Base-by-base conservation (phyloP, 129 eudicot genomes). In the Helianthus tuberosus region DNA sequence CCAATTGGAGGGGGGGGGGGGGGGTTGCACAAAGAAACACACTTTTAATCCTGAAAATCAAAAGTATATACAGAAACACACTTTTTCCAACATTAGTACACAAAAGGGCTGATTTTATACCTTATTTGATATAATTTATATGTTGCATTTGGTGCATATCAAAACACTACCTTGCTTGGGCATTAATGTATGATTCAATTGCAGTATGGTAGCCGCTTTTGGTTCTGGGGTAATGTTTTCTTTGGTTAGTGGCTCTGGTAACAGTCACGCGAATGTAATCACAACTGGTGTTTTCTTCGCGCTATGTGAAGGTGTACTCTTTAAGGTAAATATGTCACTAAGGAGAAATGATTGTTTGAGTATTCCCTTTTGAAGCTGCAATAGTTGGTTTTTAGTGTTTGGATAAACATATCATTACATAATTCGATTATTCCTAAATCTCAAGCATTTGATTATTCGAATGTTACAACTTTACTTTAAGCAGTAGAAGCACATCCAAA, bases 191-290 rank as follows among this genome's bases (percentile, higher is more conserved):
- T 39, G 0, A 38, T 39, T 80, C 27, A 0, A 10, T 38, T 84
- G 81, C 84, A 93, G 98, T 75, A 88, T 94, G 98, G 89, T 79
- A 61, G 97, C 98, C 14, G 97, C 97, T 75, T 94, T 94, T 69
- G 98, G 98, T 69, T 94, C 97, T 10, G 98, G 98, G 43, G 89
- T 85, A 20, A 73, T 88, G 96, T 88, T 88, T 83, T 81, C 98
- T 23, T 80, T 94, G 83, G 98, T 94, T 49, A 94, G 96, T 57
- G 98, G 96, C 71, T 72, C 85, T 87, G 96, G 93, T 61, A 88
- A 82, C 93, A 8, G 53, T 79, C 86, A 32, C 38, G 73, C 83
- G 9, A 94, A 86, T 79, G 91, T 84, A 27, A 71, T 88, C 57
- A 80, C 97, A 15, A 83, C 97, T 52, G 98, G 97, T 3, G 70